phyloP scores from a whole-genome alignment of 176 grass and related monocot genomes.

The Oryza punctata region DNA sequence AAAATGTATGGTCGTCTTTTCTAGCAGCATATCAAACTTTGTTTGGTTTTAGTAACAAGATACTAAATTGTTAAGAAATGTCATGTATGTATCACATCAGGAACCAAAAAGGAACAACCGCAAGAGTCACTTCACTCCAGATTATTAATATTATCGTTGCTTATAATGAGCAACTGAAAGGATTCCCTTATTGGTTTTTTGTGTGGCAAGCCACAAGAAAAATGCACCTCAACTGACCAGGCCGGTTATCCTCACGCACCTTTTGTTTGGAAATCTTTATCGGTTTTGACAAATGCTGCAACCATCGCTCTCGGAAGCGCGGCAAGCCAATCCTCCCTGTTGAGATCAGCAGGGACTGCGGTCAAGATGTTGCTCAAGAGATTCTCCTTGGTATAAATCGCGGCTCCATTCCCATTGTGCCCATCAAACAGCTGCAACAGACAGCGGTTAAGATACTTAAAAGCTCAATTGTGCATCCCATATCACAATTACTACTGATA shows the following conservation, averaged over 20 bases:
- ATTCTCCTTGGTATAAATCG: constrained; percentile 89
- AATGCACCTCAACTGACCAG: neutral
- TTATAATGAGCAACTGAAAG: neutral
- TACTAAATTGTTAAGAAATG: neutral
- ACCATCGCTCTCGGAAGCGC: constrained; percentile 86
- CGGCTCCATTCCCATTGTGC: constrained; percentile 82
- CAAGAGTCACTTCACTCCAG: neutral
- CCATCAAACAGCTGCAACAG: constrained; percentile 91
- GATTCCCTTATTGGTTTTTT: constrained; percentile 6
- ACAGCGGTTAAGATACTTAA: neutral
- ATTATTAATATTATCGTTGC: constrained; percentile 33
- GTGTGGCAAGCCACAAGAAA: neutral
- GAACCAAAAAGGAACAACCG: neutral
- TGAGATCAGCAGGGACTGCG: constrained; percentile 80
- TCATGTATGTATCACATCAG: neutral
- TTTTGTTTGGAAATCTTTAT: constrained; percentile 91
- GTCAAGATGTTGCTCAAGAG: constrained; percentile 85
- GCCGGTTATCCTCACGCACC: constrained; percentile 37
- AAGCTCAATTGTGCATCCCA: neutral
- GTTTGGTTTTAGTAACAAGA: neutral
- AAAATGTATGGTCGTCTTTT: neutral
- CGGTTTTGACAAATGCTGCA: constrained; percentile 94
- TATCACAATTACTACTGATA: neutral
- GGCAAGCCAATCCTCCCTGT: constrained; percentile 89
- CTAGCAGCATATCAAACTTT: neutral